Conservation (phyloP, 768 basidiomycete species). For the Hortiboletus flavorubellus region DNA sequence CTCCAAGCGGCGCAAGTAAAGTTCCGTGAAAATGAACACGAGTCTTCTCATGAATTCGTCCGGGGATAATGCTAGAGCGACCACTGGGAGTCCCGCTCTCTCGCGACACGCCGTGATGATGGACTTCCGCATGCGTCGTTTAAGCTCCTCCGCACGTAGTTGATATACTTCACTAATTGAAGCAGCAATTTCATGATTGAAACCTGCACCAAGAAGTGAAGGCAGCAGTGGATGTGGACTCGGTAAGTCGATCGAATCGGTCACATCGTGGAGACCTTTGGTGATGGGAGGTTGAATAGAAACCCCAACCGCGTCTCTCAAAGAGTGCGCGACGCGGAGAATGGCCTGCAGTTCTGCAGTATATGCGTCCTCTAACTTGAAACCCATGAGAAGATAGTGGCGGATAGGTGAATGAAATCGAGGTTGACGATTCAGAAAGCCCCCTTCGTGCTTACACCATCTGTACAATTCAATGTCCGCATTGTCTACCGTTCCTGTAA, state of each 20-base stretch:
- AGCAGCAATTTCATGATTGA: not conserved
- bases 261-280: not conserved
- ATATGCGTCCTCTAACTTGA: not conserved
- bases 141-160: not conserved
- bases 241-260: not conserved
- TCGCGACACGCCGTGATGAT: not conserved
- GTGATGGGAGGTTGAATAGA: too few species aligned
- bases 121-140: not conserved
- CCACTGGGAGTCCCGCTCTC: not conserved
- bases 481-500: constrained; percentile 2
- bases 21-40: fast-evolving
- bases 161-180: not conserved
- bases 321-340: not conserved
- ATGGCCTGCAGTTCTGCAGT: not conserved
- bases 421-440: too few species aligned
- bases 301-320: too few species aligned
- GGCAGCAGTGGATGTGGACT: not conserved
- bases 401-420: too few species aligned
- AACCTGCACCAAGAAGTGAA: not conserved
- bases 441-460: not conserved
- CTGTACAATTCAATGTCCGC: constrained; percentile 10
- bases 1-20: not conserved
- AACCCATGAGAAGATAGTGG: not conserved
- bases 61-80: fast-evolving
- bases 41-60: not conserved